These are phyloP conservation scores for Tolypocladium inflatum DNA, from an alignment of 2,329 filamentous ascomycete genomes.

Conservation along the genomic window DNA sequence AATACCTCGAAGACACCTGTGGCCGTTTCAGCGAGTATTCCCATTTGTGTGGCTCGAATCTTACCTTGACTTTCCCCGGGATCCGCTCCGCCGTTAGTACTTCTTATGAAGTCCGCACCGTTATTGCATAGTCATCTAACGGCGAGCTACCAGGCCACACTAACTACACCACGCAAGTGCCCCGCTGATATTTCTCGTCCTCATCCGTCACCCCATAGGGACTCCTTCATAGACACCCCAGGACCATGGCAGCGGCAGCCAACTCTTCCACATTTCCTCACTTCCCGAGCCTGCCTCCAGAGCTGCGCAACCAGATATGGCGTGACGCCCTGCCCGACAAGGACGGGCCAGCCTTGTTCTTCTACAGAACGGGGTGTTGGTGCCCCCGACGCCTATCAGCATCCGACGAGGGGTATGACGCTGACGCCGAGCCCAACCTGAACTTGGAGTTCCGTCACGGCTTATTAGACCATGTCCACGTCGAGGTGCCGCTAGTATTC, in stretches of 20 bases:
- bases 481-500: constrained; percentile 6
- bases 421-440: background rate
- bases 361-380: constrained; percentile 9
- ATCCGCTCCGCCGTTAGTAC: no score
- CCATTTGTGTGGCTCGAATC: no score
- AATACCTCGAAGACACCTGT: no score
- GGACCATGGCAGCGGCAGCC: background rate
- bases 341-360: constrained; percentile 9
- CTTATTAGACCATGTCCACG: constrained; percentile 5
- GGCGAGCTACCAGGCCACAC: no score
- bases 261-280: constrained; percentile 5
- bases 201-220: no score
- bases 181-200: no score
- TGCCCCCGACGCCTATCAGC: background rate
- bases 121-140: no score
- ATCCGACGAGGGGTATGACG: constrained; percentile 3
- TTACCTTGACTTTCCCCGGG: no score
- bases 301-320: constrained; percentile 17
- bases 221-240: background rate
- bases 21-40: no score
- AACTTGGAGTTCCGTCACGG: constrained; percentile 2
- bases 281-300: constrained; percentile 13
- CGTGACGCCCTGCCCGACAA: constrained; percentile 4
- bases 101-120: no score
- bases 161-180: no score